phyloP scores from a whole-genome alignment of 805 yeast genomes.

The Kazachstania africana region DNA sequence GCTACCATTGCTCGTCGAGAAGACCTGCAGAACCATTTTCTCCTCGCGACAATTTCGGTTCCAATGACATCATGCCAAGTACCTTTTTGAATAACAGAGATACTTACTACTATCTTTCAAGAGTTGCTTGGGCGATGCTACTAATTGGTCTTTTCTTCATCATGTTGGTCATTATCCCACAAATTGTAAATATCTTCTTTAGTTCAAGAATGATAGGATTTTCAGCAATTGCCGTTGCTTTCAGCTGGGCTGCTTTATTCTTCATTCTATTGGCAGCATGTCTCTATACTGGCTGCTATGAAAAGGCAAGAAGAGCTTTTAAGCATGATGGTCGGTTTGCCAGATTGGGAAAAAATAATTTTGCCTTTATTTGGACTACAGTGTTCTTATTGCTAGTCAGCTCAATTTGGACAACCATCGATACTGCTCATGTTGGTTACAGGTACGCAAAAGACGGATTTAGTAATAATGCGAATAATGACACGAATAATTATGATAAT shows the following conservation, averaged over 20 bases:
- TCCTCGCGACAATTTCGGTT: constrained; percentile 62
- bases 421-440: constrained; percentile 5
- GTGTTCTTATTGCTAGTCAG: constrained; percentile 13
- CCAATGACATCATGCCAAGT: constrained; percentile 40
- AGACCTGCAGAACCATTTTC: constrained; percentile 78
- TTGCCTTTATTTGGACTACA: constrained; percentile 52
- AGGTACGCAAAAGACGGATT: constrained; percentile 3
- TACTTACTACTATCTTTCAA: constrained; percentile 52
- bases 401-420: constrained; percentile 14
- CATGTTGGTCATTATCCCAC: constrained; percentile 35
- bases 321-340: constrained; percentile 33
- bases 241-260: constrained; percentile 30
- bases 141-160: constrained; percentile 46
- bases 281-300: constrained; percentile 44
- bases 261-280: constrained; percentile 37
- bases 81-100: constrained; percentile 37
- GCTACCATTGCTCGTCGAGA: constrained; percentile 39
- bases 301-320: constrained; percentile 40
- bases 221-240: constrained; percentile 11
- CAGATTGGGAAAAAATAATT: constrained; percentile 34
- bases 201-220: constrained; percentile 11
- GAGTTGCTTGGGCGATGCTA: constrained; percentile 57
- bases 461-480: too few species aligned
- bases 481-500: too few species aligned
- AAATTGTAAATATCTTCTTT: constrained; percentile 13